These are phyloP conservation scores for Parathielavia hyrcaniae DNA, from an alignment of 495 filamentous ascomycete species.

Conservation along the genomic window DNA sequence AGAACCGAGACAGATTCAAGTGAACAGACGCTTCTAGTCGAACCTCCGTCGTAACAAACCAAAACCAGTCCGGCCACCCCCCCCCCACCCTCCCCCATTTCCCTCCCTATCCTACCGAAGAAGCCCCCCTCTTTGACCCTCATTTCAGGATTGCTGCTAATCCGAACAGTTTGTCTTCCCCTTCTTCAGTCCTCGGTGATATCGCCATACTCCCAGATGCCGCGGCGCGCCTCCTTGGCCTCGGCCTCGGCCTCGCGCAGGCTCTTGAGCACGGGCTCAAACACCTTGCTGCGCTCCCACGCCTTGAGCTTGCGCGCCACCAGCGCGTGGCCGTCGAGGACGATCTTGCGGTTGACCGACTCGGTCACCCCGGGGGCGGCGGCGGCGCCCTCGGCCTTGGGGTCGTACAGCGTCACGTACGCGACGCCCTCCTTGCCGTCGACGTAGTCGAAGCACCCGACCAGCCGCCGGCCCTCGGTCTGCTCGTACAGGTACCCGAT, in stretches of 20 bases:
- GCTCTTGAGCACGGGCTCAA: constrained; percentile 59
- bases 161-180: not conserved
- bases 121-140: not conserved
- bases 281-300: constrained; percentile 69
- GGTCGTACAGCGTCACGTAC: constrained; percentile 82
- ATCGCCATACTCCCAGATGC: constrained; percentile 98
- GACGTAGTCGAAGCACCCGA: constrained; percentile 81
- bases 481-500: constrained; percentile 62
- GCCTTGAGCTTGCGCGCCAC: constrained; percentile 80
- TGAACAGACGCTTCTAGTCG: too few species aligned
- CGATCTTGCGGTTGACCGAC: constrained; percentile 80
- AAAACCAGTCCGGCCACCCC: too few species aligned
- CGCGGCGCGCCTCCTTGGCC: constrained; percentile 69
- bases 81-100: not conserved
- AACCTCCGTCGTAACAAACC: too few species aligned
- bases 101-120: not conserved
- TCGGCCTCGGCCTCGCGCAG: constrained; percentile 62
- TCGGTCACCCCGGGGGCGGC: constrained; percentile 40
- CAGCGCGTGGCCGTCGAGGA: constrained; percentile 79
- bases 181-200: constrained; percentile 65
- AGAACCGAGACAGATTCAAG: too few species aligned
- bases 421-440: constrained; percentile 66
- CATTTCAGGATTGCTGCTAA: not conserved
- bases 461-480: constrained; percentile 62
- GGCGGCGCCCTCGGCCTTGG: constrained; percentile 48